Evolutionary conservation across 2,329 filamentous ascomycete genomes (phyloP), one percentile per base, ranked within the genome.

Genomic region (Kalmusia sp.): DNA sequence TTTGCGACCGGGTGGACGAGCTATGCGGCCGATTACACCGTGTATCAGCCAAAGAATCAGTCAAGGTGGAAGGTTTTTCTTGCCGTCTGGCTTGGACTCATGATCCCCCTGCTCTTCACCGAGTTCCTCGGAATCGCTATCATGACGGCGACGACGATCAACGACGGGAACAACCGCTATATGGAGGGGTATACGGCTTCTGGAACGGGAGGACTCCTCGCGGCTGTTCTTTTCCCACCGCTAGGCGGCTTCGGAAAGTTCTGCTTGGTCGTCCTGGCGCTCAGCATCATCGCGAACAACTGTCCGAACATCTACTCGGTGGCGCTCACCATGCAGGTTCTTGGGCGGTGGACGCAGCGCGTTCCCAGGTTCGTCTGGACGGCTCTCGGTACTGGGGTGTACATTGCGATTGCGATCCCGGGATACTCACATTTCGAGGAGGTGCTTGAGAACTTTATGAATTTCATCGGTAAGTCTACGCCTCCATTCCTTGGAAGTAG

Each of bases 21-120:
- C 6, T 90, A 87, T 54, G 89, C 90, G 0, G 87, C 89, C 7
- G 90, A 93, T 68, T 93, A 92, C 72, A 91, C 88, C 19, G 88
- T 91, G 45, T 93, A 93, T 73, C 90, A 92, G 64, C 89, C 89
- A 0, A 77, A 80, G 2, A 79, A 75, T 21, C 85, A 85, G 34
- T 82, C 83, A 25, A 81, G 84, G 19, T 71, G 70, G 35, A 85
- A 86, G 55, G 80, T 92, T 55, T 93, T 93, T 73, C 63, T 84
- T 54, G 86, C 85, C 68, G 90, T 89, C 25, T 90, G 87, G 71
- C 69, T 78, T 21, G 91, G 91, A 8, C 79, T 95, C 12, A 83
- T 89, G 58, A 75, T 90, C 58, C 87, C 89, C 1, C 82, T 93
- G 1, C 78, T 89, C 55, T 92, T 93, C 76, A 88, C 86, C 2